Conservation (phyloP, 78 protist genomes). For the Andalucia godoyi region DNA sequence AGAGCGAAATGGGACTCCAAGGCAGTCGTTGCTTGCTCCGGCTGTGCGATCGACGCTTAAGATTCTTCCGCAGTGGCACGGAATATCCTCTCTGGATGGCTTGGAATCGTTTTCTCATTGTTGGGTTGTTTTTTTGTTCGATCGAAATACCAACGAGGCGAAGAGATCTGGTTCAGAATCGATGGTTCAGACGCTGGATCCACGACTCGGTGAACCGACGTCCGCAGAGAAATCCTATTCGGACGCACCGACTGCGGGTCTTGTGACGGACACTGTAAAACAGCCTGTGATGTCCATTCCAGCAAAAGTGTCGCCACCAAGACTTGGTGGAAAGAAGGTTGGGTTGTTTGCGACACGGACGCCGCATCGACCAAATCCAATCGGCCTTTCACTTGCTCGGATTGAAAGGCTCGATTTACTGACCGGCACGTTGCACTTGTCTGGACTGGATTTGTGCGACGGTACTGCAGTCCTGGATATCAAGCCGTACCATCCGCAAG, state of each 20-base stretch:
- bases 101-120: conserved; percentile 47
- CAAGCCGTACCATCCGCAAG: conserved; percentile 68
- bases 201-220: no score
- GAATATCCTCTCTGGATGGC: conserved; percentile 21
- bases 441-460: conserved; percentile 64
- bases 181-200: no score
- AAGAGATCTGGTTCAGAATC: no score
- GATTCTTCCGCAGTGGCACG: no score
- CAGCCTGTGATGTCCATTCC: no score
- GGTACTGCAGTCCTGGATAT: conserved; percentile 69
- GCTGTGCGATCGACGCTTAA: neutral
- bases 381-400: conserved; percentile 8
- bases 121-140: conserved; percentile 58
- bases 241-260: no score
- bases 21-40: neutral
- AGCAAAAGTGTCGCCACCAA: conserved; percentile 1
- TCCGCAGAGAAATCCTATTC: no score
- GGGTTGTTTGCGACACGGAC: conserved; percentile 36
- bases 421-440: conserved; percentile 16
- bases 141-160: conserved; percentile 36
- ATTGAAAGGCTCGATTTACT: conserved; percentile 36
- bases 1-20: neutral
- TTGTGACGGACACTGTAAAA: no score
- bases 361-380: conserved; percentile 28
- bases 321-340: conserved; percentile 3